These are phyloP conservation scores for Anisodus acutangulus DNA, from an alignment of 257 asterid genomes.

Conservation along the genomic window DNA sequence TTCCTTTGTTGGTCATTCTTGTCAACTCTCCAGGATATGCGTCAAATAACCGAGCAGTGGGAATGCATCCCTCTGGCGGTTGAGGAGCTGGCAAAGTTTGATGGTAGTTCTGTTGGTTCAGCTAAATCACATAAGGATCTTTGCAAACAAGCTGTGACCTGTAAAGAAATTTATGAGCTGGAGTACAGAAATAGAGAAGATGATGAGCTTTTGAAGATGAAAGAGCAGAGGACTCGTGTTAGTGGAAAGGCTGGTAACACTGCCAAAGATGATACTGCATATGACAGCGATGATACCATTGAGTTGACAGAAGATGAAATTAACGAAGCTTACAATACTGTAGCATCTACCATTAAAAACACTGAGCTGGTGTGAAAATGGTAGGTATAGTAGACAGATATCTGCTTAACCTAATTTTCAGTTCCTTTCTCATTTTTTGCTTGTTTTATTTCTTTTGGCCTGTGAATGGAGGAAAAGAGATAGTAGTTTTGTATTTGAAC, in stretches of 20 bases:
- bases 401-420: background rate
- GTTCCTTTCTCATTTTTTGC: background rate
- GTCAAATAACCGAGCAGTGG: slow-evolving; percentile 70
- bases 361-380: background rate
- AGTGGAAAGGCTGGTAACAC: slow-evolving; percentile 33
- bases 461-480: background rate
- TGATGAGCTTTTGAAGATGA: slow-evolving; percentile 34
- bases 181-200: slow-evolving; percentile 61
- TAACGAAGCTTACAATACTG: slow-evolving; percentile 60
- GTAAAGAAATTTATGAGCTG: slow-evolving; percentile 72
- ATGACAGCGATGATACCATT: slow-evolving; percentile 81
- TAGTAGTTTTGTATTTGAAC: background rate
- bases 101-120: slow-evolving; percentile 30
- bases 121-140: slow-evolving; percentile 53
- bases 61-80: slow-evolving; percentile 77
- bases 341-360: slow-evolving; percentile 39
- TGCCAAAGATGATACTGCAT: slow-evolving; percentile 39
- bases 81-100: slow-evolving; percentile 70
- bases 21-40: slow-evolving; percentile 51
- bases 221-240: slow-evolving; percentile 39
- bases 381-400: background rate
- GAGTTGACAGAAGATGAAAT: slow-evolving; percentile 99
- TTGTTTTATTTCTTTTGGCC: background rate
- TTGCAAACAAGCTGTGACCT: slow-evolving; percentile 63
- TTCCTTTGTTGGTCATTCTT: background rate